Base-by-base conservation (phyloP, 1,284 basidiomycete genomes). In the Ustilago cynodontis region DNA sequence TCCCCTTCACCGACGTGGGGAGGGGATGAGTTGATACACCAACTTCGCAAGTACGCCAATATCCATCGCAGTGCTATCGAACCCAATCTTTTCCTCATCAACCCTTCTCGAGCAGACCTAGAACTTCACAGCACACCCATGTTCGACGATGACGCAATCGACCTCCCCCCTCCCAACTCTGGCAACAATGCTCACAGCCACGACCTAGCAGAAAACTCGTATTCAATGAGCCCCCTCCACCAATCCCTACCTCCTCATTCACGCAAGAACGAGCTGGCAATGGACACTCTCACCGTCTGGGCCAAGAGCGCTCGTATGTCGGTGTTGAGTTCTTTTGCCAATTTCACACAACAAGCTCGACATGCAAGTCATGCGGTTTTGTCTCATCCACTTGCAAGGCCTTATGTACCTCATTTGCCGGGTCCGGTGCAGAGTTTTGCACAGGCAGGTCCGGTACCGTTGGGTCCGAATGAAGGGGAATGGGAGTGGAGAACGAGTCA, bases 81-180 rank as follows among this genome's bases (percentile, higher is more conserved):
- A 81, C 91, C 91, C 47, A 91, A 91, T 3, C 87, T 98, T 3
- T 99, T 93, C 88, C 90, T 99, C 45, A 89, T 98, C 53, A 95
- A 99, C 83, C 97, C 96, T 0, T 94, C 92, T 39, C 90, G 92
- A 59, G 89, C 91, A 35, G 96, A 99, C 86, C 91, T 95, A 33
- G 95, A 98, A 74, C 90, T 92, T 0, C 97, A 99, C 69, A 79
- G 85, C 35, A 86, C 83, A 8, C 82, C 82, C 10, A 56, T 80
- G 22, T 86, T 84, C 31, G 85, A 85, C 53, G 86, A 87, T 45
- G 86, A 87, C 52, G 85, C 83, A n/a, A 73, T 84, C 53, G 79
- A 82, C 52, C 45, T 41, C 22, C 72, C 64, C 47, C 52, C 56
- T 47, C 49, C 56, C 14, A 22, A 59, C 35, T 59, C 67, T 3